These are phyloP conservation scores for Albophoma yamanashiensis DNA, from an alignment of 2,329 filamentous ascomycete genomes.

Conservation along the genomic window DNA sequence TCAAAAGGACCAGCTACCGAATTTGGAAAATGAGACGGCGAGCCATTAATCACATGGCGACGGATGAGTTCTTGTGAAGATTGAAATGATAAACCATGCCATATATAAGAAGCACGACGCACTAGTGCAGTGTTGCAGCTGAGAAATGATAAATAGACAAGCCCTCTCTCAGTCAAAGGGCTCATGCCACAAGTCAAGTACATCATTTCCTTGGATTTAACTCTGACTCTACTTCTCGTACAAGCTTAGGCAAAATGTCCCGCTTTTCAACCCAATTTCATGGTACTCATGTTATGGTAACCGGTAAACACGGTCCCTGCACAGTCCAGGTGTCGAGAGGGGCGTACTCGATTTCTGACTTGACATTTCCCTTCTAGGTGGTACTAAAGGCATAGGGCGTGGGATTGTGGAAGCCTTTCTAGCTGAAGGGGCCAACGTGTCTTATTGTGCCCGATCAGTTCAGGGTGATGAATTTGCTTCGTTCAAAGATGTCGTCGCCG, in stretches of 20 bases:
- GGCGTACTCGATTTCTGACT: not conserved
- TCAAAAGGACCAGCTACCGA: not conserved
- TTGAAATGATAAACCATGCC: not conserved
- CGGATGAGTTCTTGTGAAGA: not conserved
- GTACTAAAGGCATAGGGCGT: not conserved
- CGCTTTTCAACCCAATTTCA: not conserved
- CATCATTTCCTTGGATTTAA: not conserved
- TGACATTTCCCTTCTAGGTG: not conserved
- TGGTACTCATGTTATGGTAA: not conserved
- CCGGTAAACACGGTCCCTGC: not conserved
- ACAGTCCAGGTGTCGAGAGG: not conserved
- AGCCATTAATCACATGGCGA: not conserved
- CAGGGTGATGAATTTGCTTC: not conserved
- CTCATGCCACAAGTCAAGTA: not conserved
- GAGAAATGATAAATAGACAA: not conserved
- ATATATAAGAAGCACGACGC: not conserved
- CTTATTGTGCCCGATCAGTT: not conserved
- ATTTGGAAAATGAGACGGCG: not conserved
- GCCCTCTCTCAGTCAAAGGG: not conserved
- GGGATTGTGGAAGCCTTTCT: not conserved
- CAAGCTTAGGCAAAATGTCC: not conserved
- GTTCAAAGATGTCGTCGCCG: not conserved
- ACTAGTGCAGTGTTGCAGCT: not conserved
- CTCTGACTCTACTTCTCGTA: not conserved
- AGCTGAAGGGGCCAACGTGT: not conserved